A percentile compares a stretch with the other conserved stretches of the same genome.
These are phyloP conservation scores for Aspergillus thermomutatus DNA, from an alignment of 2,329 filamentous ascomycete species.

Conservation along the genomic window DNA sequence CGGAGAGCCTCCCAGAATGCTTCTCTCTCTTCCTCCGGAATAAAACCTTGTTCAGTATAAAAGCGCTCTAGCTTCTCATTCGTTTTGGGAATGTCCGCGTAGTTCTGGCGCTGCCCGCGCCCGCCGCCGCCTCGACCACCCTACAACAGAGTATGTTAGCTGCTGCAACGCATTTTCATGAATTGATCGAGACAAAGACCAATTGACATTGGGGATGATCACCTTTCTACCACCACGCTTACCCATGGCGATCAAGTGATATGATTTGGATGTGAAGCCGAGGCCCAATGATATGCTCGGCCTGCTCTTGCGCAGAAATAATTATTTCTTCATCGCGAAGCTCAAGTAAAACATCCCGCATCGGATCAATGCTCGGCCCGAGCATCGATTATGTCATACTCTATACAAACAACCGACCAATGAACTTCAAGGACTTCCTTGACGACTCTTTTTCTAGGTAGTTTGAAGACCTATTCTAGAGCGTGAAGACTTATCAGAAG, in stretches of 20 bases:
- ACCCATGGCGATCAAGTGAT: slow-evolving; percentile 18
- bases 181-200: neutral
- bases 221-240: slow-evolving; percentile 30
- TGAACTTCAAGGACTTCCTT: too few species aligned
- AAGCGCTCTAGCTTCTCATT: slow-evolving; percentile 84
- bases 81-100: slow-evolving; percentile 65
- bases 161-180: slow-evolving; percentile 3
- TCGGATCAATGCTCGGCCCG: neutral
- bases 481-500: too few species aligned
- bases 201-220: neutral
- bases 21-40: slow-evolving; percentile 73
- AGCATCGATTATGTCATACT: neutral
- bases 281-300: neutral
- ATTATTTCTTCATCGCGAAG: neutral
- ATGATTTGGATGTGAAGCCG: neutral
- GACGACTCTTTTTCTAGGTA: too few species aligned
- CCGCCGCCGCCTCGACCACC: slow-evolving; percentile 44
- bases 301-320: neutral
- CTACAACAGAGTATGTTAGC: slow-evolving; percentile 25
- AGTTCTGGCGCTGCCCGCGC: slow-evolving; percentile 43
- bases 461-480: neutral
- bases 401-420: neutral
- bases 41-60: slow-evolving; percentile 74
- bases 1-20: slow-evolving; percentile 81
- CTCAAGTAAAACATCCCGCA: neutral